These are phyloP conservation scores for Entomortierella parvispora DNA, from an alignment of 192 early-diverging fungal genomes.

Conservation along the genomic window DNA sequence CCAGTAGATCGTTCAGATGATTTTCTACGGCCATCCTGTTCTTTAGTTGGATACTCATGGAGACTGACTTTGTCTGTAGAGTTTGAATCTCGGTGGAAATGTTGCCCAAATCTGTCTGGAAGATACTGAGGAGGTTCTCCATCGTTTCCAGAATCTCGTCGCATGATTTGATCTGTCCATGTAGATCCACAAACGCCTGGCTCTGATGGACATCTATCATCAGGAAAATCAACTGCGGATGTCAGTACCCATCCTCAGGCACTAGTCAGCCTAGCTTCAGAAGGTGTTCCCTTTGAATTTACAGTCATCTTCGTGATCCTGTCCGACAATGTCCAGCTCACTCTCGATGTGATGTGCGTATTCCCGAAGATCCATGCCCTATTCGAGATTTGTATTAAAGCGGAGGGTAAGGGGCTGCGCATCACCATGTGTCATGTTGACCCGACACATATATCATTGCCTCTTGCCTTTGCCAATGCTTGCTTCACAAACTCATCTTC, in stretches of 20 bases:
- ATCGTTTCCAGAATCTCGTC: constrained; percentile 85
- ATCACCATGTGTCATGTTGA: too few species aligned
- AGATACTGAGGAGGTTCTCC: constrained; percentile 85
- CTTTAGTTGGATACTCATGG: constrained; percentile 83
- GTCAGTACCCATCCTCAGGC: background rate
- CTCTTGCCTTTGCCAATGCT: constrained; percentile 73
- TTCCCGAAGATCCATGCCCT: constrained; percentile 88
- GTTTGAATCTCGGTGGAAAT: constrained; percentile 90
- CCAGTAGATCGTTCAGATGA: constrained; percentile 77
- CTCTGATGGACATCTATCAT: constrained; percentile 67
- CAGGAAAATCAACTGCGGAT: background rate
- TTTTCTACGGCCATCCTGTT: constrained; percentile 86
- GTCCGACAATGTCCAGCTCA: constrained; percentile 76
- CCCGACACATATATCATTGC: background rate
- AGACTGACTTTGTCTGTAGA: constrained; percentile 83
- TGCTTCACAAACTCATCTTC: constrained; percentile 88
- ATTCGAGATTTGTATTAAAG: background rate
- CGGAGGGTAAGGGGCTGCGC: background rate
- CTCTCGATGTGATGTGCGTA: constrained; percentile 82
- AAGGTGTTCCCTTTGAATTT: constrained; percentile 10
- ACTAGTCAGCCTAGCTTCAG: too few species aligned
- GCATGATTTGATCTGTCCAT: constrained; percentile 74
- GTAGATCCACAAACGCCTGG: constrained; percentile 69
- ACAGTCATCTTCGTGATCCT: constrained; percentile 77
- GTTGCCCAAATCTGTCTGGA: constrained; percentile 87